Evolutionary conservation across 306 rosid genomes (phyloP), one percentile per base, ranked within the genome.

Genomic region (Acacia acuminata): DNA sequence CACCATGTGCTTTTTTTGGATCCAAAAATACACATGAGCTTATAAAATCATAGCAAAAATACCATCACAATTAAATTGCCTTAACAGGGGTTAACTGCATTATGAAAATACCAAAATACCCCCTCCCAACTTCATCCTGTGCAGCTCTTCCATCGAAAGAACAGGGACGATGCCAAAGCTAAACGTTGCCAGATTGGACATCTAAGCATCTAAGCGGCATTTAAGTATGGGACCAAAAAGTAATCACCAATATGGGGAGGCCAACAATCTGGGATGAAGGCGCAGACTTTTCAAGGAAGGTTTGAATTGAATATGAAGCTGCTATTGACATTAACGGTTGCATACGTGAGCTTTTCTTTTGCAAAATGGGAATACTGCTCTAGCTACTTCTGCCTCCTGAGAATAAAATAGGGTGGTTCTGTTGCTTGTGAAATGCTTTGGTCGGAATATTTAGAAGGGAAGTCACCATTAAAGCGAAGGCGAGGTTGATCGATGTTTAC

Each of bases 221-320:
- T 72, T 25, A 85, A 78, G 10, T 55, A 1, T 48, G 45, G 40
- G 30, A 7, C 24, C 15, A 55, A 70, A 71, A 50, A 86, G 40
- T 4, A 66, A 53, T 58, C 36, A 88, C 91, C 91, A 86, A 86
- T 51, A 88, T 79, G 20, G 91, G 91, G 42, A 66, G 34, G 47
- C 77, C 86, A 9, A 32, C 17, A 44, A 38, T 69, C 27, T 71
- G 63, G 4, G 58, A 0, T 24, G 87, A 81, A 83, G 75, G 86
- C 0, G 80, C 47, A 3, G 91, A 79, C 14, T 82, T 82, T n/a
- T 84, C 80, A 25, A 84, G 86, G 55, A 78, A 86, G 47, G 50
- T 79, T 43, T 84, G 91, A 82, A 84, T 44, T 7, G 88, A 74
- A 16, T 88, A 71, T 12, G 89, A 71, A 27, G 83, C 84, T 38